Conservation (phyloP, 768 basidiomycete genomes). For the Cystoderma amianthinum region DNA sequence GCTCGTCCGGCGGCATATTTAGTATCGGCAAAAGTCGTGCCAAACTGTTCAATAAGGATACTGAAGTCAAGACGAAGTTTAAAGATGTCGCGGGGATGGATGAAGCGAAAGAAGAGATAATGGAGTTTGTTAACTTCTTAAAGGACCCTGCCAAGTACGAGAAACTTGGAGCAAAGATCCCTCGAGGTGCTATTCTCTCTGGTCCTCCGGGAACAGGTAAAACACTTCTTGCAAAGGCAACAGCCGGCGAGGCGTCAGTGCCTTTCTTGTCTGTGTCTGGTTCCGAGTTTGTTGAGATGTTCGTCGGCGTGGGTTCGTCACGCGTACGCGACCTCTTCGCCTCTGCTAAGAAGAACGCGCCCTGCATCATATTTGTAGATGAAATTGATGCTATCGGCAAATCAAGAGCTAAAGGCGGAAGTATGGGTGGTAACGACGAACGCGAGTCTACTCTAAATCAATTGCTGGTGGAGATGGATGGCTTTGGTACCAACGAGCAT, state of each 20-base stretch:
- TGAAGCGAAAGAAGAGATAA: conserved; percentile 99
- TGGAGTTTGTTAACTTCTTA: conserved; percentile 99
- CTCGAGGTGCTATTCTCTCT: conserved; percentile 89
- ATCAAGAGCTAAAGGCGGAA: conserved; percentile 76
- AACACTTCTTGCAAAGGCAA: conserved; percentile 95
- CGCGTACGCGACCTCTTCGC: conserved; percentile 97
- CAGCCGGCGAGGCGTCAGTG: conserved; percentile 95
- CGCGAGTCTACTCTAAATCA: conserved; percentile 97
- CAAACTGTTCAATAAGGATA: conserved; percentile 95
- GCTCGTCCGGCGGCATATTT: conserved; percentile 86
- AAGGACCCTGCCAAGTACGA: conserved; percentile 95
- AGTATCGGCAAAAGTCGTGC: conserved; percentile 95
- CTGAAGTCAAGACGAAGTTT: conserved; percentile 89
- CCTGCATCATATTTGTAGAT: conserved; percentile 98
- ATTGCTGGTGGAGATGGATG: conserved; percentile 98
- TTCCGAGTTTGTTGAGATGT: conserved; percentile 99
- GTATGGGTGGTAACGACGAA: conserved; percentile 85
- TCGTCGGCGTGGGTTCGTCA: conserved; percentile 97
- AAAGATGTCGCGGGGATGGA: conserved; percentile 99
- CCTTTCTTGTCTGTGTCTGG: conserved; percentile 99
- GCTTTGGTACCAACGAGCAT: conserved; percentile 95
- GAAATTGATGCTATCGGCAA: conserved; percentile 99
- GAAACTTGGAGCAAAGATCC: conserved; percentile 95
- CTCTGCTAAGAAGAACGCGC: conserved; percentile 95
- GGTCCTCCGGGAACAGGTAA: conserved; percentile 98